Percentiles rank a stretch among this genome's conserved stretches.
Evolutionary conservation across 192 early-diverging fungal species (phyloP).

Genomic region (Dimargaris xerosporica): DNA sequence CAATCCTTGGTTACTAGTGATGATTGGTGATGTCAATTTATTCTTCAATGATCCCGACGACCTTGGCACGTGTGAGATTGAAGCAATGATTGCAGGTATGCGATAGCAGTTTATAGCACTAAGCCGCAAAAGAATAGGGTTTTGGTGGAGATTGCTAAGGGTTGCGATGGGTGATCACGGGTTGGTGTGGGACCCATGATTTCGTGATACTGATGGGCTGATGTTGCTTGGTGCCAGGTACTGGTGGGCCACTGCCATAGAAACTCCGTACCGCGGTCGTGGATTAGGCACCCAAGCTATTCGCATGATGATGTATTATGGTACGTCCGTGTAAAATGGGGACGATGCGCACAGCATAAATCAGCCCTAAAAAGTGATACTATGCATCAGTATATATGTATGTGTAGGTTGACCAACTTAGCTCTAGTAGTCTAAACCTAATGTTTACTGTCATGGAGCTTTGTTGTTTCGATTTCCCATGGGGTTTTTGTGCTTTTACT

Average conservation of each 20-base stretch:
- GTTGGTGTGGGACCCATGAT: neutral
- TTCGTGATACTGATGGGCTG: neutral
- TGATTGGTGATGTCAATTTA: slow-evolving; percentile 94
- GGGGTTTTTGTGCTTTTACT: neutral
- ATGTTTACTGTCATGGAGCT: neutral
- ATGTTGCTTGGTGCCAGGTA: neutral
- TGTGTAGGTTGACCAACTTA: slow-evolving; percentile 1
- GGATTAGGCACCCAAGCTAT: slow-evolving; percentile 38
- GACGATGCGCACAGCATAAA: neutral
- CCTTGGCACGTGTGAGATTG: slow-evolving; percentile 60
- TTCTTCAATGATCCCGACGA: slow-evolving; percentile 76
- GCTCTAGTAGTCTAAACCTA: neutral
- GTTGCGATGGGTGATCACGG: neutral
- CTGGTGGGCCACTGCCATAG: slow-evolving; percentile 14
- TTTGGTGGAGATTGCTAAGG: neutral
- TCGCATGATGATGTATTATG: slow-evolving; percentile 50
- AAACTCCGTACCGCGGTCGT: slow-evolving; percentile 18
- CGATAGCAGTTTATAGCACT: neutral
- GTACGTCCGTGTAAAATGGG: slow-evolving; percentile 18
- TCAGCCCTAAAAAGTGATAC: neutral
- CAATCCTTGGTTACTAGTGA: slow-evolving; percentile 15
- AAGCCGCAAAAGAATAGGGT: neutral
- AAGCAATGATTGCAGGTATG: slow-evolving; percentile 87
- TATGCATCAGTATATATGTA: neutral
- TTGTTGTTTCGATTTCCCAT: neutral